Evolutionary conservation across 371 early-diverging fungal species (phyloP).

Genomic region (Choanephora cucurbitarum): DNA sequence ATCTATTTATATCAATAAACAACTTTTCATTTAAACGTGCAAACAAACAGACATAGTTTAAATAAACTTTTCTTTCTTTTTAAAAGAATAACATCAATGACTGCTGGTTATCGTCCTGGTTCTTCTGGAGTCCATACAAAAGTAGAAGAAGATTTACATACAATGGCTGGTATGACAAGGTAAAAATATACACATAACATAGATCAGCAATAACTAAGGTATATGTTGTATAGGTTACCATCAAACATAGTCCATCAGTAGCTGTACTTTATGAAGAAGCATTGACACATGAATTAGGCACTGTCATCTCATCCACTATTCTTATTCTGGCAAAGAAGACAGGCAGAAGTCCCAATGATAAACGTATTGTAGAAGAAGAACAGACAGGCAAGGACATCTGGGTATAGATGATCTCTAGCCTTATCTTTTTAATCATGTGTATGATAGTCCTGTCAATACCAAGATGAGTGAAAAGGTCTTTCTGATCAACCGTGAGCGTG

Average conservation of each 20-base stretch:
- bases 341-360: constrained; percentile 89
- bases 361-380: constrained; percentile 94
- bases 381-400: constrained; percentile 83
- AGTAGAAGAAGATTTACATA: constrained; percentile 54
- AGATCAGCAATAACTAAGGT: too few relatives aligned
- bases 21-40: too few relatives aligned
- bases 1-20: too few relatives aligned
- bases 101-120: constrained; percentile 22
- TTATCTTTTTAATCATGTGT: too few relatives aligned
- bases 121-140: constrained; percentile 41
- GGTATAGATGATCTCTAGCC: too few relatives aligned
- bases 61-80: background rate
- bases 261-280: constrained; percentile 95
- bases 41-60: background rate
- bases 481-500: constrained; percentile 93
- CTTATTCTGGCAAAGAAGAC: constrained; percentile 91
- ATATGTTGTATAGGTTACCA: constrained; percentile 59
- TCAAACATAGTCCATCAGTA: constrained; percentile 74
- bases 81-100: constrained; percentile 5
- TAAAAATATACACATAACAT: too few relatives aligned
- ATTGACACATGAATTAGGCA: constrained; percentile 83
- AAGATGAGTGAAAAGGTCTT: constrained; percentile 87
- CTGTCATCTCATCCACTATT: constrained; percentile 86
- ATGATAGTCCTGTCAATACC: constrained; percentile 97
- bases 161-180: constrained; percentile 53